These are phyloP conservation scores for Cotoneaster glaucophyllus DNA, from an alignment of 306 rosid genomes.

Conservation along the genomic window DNA sequence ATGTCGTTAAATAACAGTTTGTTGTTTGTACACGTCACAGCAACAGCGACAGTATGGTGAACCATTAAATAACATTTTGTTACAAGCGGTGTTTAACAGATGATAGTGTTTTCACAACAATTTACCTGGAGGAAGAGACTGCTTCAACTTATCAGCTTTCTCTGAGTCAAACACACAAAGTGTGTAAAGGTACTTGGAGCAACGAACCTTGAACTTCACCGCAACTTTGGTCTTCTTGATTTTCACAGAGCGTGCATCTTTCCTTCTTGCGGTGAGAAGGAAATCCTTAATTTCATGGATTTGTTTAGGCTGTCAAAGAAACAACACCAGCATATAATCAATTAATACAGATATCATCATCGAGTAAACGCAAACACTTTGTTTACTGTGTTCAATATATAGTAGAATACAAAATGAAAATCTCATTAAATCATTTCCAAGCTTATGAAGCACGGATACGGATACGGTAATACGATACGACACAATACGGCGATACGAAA, in stretches of 20 bases:
- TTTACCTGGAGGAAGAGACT: slow-evolving; percentile 47
- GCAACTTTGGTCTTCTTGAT: slow-evolving; percentile 42
- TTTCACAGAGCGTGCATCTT: slow-evolving; percentile 47
- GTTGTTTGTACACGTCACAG: background rate
- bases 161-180: slow-evolving; percentile 41
- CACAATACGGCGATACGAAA: no score
- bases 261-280: slow-evolving; percentile 55
- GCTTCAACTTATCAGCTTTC: slow-evolving; percentile 52
- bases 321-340: background rate
- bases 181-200: slow-evolving; percentile 48
- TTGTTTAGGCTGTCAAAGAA: slow-evolving; percentile 37
- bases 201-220: slow-evolving; percentile 48
- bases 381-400: background rate
- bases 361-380: background rate
- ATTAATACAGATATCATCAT: background rate
- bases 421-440: background rate
- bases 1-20: background rate
- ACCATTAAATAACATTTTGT: background rate
- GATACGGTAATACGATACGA: no score
- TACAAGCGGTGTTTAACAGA: background rate
- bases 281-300: slow-evolving; percentile 51
- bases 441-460: background rate
- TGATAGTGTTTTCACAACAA: background rate
- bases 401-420: background rate
- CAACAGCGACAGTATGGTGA: no score